Evolutionary conservation across 345 rosid genomes (phyloP).

Genomic region (Melaleuca alternifolia): DNA sequence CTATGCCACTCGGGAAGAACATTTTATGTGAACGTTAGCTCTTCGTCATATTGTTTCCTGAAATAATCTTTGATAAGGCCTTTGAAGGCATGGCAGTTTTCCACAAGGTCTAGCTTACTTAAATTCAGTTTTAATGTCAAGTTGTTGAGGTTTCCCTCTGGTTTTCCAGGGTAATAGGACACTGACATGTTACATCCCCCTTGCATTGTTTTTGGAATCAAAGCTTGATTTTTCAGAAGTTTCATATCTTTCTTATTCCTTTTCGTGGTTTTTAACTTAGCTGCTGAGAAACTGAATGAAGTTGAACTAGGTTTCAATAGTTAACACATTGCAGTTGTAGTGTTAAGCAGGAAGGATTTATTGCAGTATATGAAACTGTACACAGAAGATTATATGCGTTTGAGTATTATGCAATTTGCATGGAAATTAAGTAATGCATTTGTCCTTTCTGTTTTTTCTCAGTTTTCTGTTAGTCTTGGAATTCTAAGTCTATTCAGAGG

Average conservation of each 20-base stretch:
- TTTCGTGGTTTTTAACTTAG: neutral
- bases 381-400: neutral
- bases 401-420: neutral
- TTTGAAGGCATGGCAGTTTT: neutral
- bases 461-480: neutral
- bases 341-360: neutral
- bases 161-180: neutral
- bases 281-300: neutral
- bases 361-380: neutral
- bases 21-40: neutral
- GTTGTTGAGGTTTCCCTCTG: neutral
- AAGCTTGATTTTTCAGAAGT: neutral
- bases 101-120: neutral
- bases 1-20: neutral
- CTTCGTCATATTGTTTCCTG: neutral
- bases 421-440: neutral
- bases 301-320: neutral
- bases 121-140: neutral
- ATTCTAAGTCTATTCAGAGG: neutral
- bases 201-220: neutral
- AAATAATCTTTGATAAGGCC: neutral
- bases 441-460: neutral
- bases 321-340: neutral
- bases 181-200: neutral
- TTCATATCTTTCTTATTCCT: neutral